These are phyloP conservation scores for Pyrenochaeta sp. DNA, from an alignment of 2,329 filamentous ascomycete genomes.

Conservation along the genomic window DNA sequence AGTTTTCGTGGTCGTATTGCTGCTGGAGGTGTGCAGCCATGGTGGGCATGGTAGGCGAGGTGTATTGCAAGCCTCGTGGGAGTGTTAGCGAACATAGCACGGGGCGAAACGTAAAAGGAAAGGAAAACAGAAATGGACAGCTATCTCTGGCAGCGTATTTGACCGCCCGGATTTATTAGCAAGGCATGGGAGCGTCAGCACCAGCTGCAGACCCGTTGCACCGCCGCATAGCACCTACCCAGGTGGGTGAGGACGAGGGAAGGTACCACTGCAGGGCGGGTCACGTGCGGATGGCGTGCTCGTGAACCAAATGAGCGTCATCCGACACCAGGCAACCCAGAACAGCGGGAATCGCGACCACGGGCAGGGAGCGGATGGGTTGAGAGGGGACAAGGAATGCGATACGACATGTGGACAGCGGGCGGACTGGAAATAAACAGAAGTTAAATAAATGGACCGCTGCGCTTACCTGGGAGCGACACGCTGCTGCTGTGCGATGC, in stretches of 20 bases:
- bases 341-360: constrained; percentile 16
- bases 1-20: constrained; percentile 33
- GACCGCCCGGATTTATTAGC: constrained; percentile 1
- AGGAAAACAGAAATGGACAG: not conserved
- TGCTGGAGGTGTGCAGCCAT: constrained; percentile 39
- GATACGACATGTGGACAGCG: constrained; percentile 9
- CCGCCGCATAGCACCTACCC: constrained; percentile 28
- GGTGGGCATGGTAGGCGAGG: constrained; percentile 34
- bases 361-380: constrained; percentile 12
- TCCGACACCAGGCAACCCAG: constrained; percentile 25
- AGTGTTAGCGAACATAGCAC: constrained; percentile 33
- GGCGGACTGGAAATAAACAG: too few species aligned
- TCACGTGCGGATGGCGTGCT: constrained; percentile 34
- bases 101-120: constrained; percentile 8
- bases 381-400: constrained; percentile 7
- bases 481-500: constrained; percentile 30
- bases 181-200: constrained; percentile 1
- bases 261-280: constrained; percentile 13
- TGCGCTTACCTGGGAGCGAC: constrained; percentile 33
- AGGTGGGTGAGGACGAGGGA: constrained; percentile 17
- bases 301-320: constrained; percentile 31
- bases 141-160: constrained; percentile 5
- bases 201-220: too few species aligned
- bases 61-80: constrained; percentile 38
- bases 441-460: constrained; percentile 7